Evolutionary conservation across 306 rosid species (phyloP), one percentile per base, ranked within the genome.

Genomic region (Quercus robur): DNA sequence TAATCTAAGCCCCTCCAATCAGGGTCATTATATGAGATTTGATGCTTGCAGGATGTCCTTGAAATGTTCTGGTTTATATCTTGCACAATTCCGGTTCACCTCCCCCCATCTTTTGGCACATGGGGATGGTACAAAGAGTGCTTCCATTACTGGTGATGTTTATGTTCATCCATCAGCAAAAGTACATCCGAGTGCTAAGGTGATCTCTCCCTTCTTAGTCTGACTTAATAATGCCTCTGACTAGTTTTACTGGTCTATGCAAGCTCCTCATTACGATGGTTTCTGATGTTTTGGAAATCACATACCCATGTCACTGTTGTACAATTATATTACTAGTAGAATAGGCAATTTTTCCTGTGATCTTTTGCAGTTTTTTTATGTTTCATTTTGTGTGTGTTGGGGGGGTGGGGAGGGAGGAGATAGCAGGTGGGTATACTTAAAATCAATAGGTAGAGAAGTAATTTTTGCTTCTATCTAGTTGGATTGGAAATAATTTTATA

Each of bases 141-240:
- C 99, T 59, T 80, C 73, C 83, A 87, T 95, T 70, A 86, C 56
- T n/a, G 98, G 97, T 54, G 92, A 95, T 82, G 99, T 93, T 77
- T 95, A 89, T 76, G 71, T 95, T 81, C 99, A 95, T 81, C 98
- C 98, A 59, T 95, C 99, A 18, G 99, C 99, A 38, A 95, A 93
- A 89, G 87, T 91, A 61, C 98, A 95, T 82, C 98, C 98, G 30
- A 90, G 91, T 61, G 99, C 98, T 51, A 91, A 95, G 96, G 99
- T 94, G 69, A 63, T 69, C 51, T 75, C 54, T 79, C 76, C 66
- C 56, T 10, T 61, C 59, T 71, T 70, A 68, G 64, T 5, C 56
- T 18, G 54, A 20, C 69, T 75, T 38, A 59, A 10, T 14, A 31
- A 5, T 75, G 80, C 73, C 70, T 12, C 52, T 35, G 71, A 54